A percentile compares a stretch with the other conserved stretches of the same genome.
phyloP scores from a whole-genome alignment of 768 basidiomycete genomes.

The Xerocomellus intermedius region DNA sequence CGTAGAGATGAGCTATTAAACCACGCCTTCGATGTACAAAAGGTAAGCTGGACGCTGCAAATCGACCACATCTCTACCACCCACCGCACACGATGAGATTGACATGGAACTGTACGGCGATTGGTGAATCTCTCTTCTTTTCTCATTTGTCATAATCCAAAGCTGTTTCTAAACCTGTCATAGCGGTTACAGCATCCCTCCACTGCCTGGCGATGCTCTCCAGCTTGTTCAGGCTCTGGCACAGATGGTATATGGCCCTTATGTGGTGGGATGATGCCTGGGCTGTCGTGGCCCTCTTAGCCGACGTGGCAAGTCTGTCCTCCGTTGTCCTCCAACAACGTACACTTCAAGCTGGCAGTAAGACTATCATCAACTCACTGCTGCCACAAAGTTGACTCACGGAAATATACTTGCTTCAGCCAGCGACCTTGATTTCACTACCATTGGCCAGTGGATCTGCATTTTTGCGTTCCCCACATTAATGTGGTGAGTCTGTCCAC shows the following conservation, averaged over 20 bases:
- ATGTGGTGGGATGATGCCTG: slow-evolving; percentile 22
- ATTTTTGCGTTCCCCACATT: slow-evolving; percentile 2
- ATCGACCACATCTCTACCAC: background rate
- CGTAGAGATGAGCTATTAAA: background rate
- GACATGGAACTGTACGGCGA: background rate
- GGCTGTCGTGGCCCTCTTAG: slow-evolving; percentile 11
- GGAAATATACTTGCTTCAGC: too few relatives aligned
- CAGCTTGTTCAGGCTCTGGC: slow-evolving; percentile 16
- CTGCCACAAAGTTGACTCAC: background rate
- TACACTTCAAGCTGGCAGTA: background rate
- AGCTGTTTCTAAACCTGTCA: background rate
- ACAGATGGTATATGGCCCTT: slow-evolving; percentile 7
- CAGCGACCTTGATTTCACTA: too few relatives aligned
- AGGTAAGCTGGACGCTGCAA: background rate
- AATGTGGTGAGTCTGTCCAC: background rate
- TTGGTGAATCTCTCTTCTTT: background rate
- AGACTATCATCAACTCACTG: background rate
- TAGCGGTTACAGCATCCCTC: slow-evolving; percentile 3
- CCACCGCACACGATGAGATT: background rate
- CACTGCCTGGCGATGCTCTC: slow-evolving; percentile 6
- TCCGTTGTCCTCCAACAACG: background rate
- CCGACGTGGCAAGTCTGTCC: background rate
- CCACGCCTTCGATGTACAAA: background rate
- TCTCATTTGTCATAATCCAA: background rate
- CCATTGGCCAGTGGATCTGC: background rate